A percentile compares a stretch with the other conserved stretches of the same genome.
Evolutionary conservation across 2,329 filamentous ascomycete genomes (phyloP).

Genomic region (Botrytis fragariae): DNA sequence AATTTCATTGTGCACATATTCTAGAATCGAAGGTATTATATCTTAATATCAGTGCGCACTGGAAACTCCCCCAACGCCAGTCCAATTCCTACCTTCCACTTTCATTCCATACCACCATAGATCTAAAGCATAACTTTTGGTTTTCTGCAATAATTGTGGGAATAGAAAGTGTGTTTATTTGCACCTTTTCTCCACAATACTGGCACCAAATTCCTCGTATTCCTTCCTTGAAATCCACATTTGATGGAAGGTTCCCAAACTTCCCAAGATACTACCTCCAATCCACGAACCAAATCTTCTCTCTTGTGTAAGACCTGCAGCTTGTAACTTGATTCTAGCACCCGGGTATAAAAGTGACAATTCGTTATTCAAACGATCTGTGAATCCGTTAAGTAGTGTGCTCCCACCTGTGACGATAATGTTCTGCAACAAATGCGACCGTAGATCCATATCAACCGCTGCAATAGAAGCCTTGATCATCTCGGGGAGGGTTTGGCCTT

Average conservation of each 20-base stretch:
- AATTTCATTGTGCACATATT: constrained; percentile 5
- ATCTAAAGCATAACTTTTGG: constrained; percentile 22
- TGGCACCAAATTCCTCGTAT: constrained; percentile 90
- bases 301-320: constrained; percentile 82
- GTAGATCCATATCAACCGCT: constrained; percentile 84
- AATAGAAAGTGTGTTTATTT: constrained; percentile 55
- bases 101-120: neutral
- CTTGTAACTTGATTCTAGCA: constrained; percentile 82
- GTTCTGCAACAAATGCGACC: constrained; percentile 79
- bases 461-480: constrained; percentile 75
- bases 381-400: constrained; percentile 86
- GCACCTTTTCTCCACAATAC: constrained; percentile 94
- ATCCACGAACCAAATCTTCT: constrained; percentile 93
- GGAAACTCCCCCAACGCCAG: constrained; percentile 18
- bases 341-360: constrained; percentile 79
- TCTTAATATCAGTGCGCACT: constrained; percentile 19
- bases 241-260: constrained; percentile 96
- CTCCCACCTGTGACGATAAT: constrained; percentile 90
- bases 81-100: constrained; percentile 5
- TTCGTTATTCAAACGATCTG: constrained; percentile 84
- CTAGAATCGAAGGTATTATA: constrained; percentile 19
- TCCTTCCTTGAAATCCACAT: constrained; percentile 99
- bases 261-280: constrained; percentile 91
- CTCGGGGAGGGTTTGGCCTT: constrained; percentile 77
- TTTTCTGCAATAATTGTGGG: constrained; percentile 1